These are phyloP conservation scores for Primulina tabacum DNA, from an alignment of 257 asterid genomes.

Conservation along the genomic window DNA sequence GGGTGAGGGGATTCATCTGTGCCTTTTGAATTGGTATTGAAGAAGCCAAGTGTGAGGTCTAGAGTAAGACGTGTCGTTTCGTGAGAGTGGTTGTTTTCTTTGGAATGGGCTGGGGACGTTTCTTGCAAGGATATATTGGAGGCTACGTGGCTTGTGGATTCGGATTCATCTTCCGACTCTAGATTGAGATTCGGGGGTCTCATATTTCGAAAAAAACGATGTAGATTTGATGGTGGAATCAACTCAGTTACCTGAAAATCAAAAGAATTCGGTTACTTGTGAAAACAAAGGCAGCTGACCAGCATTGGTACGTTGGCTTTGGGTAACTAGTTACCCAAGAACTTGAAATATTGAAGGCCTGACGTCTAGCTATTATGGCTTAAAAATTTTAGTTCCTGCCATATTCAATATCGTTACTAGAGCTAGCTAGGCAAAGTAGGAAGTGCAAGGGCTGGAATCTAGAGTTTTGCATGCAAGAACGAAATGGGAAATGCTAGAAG, in stretches of 20 bases:
- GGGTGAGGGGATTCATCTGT: constrained; percentile 28
- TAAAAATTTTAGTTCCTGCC: not conserved
- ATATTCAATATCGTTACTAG: no score
- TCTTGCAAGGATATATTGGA: constrained; percentile 56
- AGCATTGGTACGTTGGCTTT: not conserved
- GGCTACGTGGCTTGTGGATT: constrained; percentile 62
- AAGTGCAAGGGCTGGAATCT: not conserved
- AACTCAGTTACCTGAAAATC: constrained; percentile 14
- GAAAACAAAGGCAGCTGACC: not conserved
- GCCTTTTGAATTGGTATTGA: constrained; percentile 34
- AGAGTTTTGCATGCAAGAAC: not conserved
- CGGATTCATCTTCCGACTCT: constrained; percentile 82
- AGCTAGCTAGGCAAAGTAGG: not conserved
- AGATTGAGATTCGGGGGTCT: constrained; percentile 46
- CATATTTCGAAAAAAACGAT: constrained; percentile 18
- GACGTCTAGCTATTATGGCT: not conserved
- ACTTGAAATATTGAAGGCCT: not conserved
- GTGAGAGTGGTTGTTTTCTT: constrained; percentile 33
- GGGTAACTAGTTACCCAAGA: not conserved
- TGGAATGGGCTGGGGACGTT: constrained; percentile 38
- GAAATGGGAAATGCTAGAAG: no score
- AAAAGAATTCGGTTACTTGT: not conserved
- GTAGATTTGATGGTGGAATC: not conserved
- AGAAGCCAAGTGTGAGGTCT: constrained; percentile 64
- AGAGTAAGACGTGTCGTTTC: constrained; percentile 43